phyloP scores from a whole-genome alignment of 352 stramenopile species.

The Phytophthora europaea region DNA sequence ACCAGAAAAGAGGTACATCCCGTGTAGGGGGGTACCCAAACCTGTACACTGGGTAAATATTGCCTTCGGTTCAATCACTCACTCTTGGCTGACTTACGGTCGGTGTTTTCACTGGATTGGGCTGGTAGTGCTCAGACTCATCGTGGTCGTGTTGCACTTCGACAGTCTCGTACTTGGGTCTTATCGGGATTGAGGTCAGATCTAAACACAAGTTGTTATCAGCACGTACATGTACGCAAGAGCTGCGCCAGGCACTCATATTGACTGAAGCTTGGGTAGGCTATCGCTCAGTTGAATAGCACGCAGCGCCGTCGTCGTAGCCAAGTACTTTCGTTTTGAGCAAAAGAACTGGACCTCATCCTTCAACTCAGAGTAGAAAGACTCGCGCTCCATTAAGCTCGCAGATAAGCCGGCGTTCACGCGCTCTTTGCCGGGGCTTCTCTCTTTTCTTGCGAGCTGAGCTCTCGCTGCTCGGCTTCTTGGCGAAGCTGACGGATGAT shows the following conservation, averaged over 20 bases:
- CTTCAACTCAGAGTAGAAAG: constrained; percentile 56
- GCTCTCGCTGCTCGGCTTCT: constrained; percentile 65
- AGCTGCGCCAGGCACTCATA: constrained; percentile 37
- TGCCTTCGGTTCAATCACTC: no score
- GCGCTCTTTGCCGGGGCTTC: constrained; percentile 42
- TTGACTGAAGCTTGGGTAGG: constrained; percentile 65
- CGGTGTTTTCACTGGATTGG: no score
- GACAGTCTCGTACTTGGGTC: constrained; percentile 17
- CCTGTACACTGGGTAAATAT: no score
- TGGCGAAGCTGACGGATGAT: constrained; percentile 83
- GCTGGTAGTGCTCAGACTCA: background rate
- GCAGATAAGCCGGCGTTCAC: constrained; percentile 39
- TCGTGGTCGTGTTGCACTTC: constrained; percentile 17
- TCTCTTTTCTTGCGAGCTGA: constrained; percentile 50
- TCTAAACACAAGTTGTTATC: constrained; percentile 54
- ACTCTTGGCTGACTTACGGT: no score
- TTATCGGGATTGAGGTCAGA: constrained; percentile 31
- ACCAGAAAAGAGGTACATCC: background rate
- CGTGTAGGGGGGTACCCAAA: no score
- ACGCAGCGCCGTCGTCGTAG: background rate
- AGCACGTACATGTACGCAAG: constrained; percentile 56
- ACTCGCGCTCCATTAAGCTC: constrained; percentile 57
- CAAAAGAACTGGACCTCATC: constrained; percentile 59
- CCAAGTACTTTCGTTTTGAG: constrained; percentile 38
- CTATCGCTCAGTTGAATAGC: constrained; percentile 45